Percentiles rank a stretch among this genome's conserved stretches.
These are phyloP conservation scores for Bryum argenteum DNA, from an alignment of 225 moss, liverwort and hornwort genomes.

Conservation along the genomic window DNA sequence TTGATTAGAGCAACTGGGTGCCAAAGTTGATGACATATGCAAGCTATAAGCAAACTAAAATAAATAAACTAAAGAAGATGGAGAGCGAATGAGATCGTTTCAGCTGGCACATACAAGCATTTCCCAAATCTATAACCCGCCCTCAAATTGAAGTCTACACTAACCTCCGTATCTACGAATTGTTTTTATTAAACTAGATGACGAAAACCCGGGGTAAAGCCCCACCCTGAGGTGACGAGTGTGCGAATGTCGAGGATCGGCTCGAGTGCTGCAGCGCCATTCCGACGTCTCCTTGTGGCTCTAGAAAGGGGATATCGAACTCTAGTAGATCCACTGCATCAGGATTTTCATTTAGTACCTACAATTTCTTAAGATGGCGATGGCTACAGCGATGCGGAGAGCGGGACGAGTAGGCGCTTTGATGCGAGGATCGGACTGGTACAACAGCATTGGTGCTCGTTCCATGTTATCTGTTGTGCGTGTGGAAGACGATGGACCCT, in stretches of 20 bases:
- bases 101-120: too few relatives aligned
- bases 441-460: constrained; percentile 19
- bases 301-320: neutral
- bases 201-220: neutral
- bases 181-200: neutral
- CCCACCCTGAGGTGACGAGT: constrained; percentile 5
- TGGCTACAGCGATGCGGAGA: constrained; percentile 43
- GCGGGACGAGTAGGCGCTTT: constrained; percentile 33
- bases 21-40: too few relatives aligned
- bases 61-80: too few relatives aligned
- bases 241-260: neutral
- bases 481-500: constrained; percentile 29
- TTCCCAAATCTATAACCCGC: neutral
- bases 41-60: too few relatives aligned
- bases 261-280: neutral
- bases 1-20: too few relatives aligned
- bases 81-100: too few relatives aligned
- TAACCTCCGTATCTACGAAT: neutral
- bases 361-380: constrained; percentile 11
- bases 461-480: constrained; percentile 23
- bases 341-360: neutral
- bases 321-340: neutral
- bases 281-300: neutral
- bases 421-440: constrained; percentile 16
- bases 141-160: neutral